A percentile compares a stretch with the other conserved stretches of the same genome.
These are phyloP conservation scores for Blastocladiella emersonii DNA, from an alignment of 371 early-diverging fungal genomes.

Conservation along the genomic window DNA sequence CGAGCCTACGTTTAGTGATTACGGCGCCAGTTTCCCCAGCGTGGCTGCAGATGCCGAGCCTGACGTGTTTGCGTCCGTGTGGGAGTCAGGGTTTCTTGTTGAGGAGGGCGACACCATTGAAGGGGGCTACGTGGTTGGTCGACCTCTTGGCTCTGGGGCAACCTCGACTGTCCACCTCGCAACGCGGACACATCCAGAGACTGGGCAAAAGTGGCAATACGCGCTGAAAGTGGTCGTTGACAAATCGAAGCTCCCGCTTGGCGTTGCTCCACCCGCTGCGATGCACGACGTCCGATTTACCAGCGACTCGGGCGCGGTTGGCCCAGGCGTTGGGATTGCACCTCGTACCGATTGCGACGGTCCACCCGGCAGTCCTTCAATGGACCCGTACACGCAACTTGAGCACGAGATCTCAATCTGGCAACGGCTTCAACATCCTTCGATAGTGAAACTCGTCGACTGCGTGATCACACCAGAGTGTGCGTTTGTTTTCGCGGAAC, in stretches of 20 bases:
- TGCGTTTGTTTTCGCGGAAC: constrained; percentile 53
- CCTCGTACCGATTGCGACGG: background rate
- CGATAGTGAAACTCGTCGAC: constrained; percentile 44
- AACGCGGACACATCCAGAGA: constrained; percentile 18
- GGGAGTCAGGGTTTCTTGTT: constrained; percentile 11
- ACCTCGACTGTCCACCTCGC: constrained; percentile 52
- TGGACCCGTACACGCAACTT: constrained; percentile 8
- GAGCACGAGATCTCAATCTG: constrained; percentile 52
- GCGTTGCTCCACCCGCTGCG: constrained; percentile 14
- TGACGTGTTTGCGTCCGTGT: background rate
- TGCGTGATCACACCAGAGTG: constrained; percentile 46
- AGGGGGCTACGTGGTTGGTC: constrained; percentile 42
- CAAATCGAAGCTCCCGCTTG: background rate
- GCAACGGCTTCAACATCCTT: constrained; percentile 49
- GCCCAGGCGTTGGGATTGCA: background rate
- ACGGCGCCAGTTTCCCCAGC: too few species aligned
- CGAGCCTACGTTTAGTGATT: too few species aligned
- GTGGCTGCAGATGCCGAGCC: background rate
- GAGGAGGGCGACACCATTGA: constrained; percentile 43
- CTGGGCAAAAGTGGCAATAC: constrained; percentile 13
- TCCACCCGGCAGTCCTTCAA: background rate
- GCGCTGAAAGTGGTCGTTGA: constrained; percentile 43
- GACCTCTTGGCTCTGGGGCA: constrained; percentile 47
- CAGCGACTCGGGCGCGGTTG: background rate
- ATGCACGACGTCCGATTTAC: constrained; percentile 5